Evolutionary conservation across 257 asterid genomes (phyloP).

Genomic region (Penstemon eatonii): DNA sequence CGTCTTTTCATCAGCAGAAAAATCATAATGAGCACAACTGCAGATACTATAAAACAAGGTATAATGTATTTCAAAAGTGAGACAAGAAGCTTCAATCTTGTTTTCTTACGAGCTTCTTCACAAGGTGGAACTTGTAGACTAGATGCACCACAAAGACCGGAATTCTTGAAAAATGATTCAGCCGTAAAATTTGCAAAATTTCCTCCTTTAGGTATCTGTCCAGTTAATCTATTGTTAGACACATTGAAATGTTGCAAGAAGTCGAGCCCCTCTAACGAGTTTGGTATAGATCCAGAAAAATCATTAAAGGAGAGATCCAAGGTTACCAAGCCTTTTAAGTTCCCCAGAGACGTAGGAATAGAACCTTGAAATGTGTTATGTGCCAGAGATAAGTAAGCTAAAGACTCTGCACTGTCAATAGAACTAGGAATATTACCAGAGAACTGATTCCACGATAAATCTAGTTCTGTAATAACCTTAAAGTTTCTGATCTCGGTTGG

Average conservation of each 20-base stretch:
- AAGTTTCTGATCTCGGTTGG: conserved; percentile 22
- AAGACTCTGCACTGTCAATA: conserved; percentile 13
- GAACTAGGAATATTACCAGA: conserved; percentile 31
- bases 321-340: conserved; percentile 25
- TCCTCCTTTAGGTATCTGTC: conserved; percentile 35
- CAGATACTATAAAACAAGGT: not conserved
- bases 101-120: not conserved
- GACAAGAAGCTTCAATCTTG: conserved; percentile 1
- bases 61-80: conserved; percentile 20
- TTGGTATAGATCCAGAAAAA: conserved; percentile 34
- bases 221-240: conserved; percentile 34
- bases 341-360: conserved; percentile 31
- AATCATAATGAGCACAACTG: conserved; percentile 4
- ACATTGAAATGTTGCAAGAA: conserved; percentile 26
- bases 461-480: not conserved
- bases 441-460: conserved; percentile 28
- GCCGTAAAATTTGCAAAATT: conserved; percentile 33
- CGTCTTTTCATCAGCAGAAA: conserved; percentile 3
- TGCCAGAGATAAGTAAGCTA: conserved; percentile 22
- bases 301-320: conserved; percentile 32
- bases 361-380: conserved; percentile 31
- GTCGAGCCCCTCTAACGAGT: conserved; percentile 20
- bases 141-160: conserved; percentile 28
- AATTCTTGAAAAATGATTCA: conserved; percentile 31
- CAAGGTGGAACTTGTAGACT: conserved; percentile 33